Evolutionary conservation across 2,329 filamentous ascomycete genomes (phyloP).

Genomic region (Chaetomiaceae sp.): DNA sequence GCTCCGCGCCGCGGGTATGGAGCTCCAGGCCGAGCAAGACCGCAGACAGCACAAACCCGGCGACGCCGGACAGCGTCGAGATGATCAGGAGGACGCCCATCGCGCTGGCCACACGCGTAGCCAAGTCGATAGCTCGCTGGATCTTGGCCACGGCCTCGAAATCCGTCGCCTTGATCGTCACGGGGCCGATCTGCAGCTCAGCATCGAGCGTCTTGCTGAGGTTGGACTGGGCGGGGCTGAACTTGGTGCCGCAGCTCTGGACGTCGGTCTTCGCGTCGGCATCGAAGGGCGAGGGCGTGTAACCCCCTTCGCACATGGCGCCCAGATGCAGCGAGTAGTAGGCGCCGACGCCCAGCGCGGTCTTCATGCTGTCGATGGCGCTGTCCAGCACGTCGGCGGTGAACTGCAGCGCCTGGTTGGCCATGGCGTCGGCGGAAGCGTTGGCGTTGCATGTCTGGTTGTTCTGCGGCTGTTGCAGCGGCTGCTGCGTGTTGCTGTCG

Average conservation of each 20-base stretch:
- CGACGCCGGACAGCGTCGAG: constrained; percentile 36
- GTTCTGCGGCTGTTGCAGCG: constrained; percentile 15
- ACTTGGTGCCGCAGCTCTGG: constrained; percentile 21
- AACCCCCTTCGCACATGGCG: constrained; percentile 28
- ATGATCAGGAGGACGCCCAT: constrained; percentile 46
- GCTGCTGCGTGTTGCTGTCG: neutral
- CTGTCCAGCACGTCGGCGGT: constrained; percentile 17
- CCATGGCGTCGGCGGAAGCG: constrained; percentile 11
- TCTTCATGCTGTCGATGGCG: constrained; percentile 21
- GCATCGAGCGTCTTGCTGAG: constrained; percentile 42
- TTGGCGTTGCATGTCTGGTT: constrained; percentile 1
- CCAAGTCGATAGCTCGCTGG: constrained; percentile 41
- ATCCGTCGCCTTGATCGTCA: constrained; percentile 36
- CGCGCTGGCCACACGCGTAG: constrained; percentile 44
- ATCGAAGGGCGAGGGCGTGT: constrained; percentile 14
- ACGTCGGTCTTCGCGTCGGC: constrained; percentile 22
- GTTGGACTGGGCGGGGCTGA: constrained; percentile 5
- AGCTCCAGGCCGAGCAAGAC: constrained; percentile 16
- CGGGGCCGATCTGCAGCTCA: constrained; percentile 40
- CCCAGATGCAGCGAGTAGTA: constrained; percentile 31
- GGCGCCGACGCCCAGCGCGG: constrained; percentile 28
- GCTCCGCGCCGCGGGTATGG: neutral
- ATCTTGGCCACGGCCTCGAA: constrained; percentile 28
- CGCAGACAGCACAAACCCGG: constrained; percentile 34
- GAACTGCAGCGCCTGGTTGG: constrained; percentile 12